Evolutionary conservation across 2,329 filamentous ascomycete genomes (phyloP).

Genomic region (Cercospora sp.): DNA sequence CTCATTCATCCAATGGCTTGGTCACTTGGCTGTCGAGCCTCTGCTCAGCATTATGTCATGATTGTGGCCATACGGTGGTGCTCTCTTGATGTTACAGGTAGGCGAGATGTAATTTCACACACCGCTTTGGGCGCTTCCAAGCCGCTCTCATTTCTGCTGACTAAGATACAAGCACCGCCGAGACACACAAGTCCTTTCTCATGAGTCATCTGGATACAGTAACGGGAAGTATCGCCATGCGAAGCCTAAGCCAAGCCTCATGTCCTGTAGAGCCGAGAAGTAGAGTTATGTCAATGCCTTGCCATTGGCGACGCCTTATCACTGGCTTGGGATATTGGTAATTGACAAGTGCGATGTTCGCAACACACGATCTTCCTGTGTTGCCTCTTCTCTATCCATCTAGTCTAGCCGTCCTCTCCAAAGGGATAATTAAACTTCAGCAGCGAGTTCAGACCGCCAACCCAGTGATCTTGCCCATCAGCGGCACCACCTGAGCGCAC

Average conservation of each 20-base stretch:
- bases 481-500: slow-evolving; percentile 61
- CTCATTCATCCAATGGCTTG: background rate
- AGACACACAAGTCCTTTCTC: background rate
- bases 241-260: background rate
- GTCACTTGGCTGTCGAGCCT: background rate
- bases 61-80: background rate
- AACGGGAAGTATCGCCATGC: background rate
- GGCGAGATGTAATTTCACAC: background rate
- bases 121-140: background rate
- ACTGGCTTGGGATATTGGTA: background rate
- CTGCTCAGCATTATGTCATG: background rate
- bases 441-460: slow-evolving; percentile 86
- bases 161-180: background rate
- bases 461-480: slow-evolving; percentile 83
- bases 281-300: background rate
- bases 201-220: background rate
- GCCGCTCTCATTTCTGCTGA: background rate
- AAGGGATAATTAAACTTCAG: slow-evolving; percentile 98
- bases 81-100: background rate
- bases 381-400: background rate
- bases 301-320: background rate
- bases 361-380: background rate
- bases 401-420: slow-evolving; percentile 57
- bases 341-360: background rate
- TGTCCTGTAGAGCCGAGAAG: background rate